These are phyloP conservation scores for Mycosphaerella sp. DNA, from an alignment of 2,329 filamentous ascomycete species.

Conservation along the genomic window DNA sequence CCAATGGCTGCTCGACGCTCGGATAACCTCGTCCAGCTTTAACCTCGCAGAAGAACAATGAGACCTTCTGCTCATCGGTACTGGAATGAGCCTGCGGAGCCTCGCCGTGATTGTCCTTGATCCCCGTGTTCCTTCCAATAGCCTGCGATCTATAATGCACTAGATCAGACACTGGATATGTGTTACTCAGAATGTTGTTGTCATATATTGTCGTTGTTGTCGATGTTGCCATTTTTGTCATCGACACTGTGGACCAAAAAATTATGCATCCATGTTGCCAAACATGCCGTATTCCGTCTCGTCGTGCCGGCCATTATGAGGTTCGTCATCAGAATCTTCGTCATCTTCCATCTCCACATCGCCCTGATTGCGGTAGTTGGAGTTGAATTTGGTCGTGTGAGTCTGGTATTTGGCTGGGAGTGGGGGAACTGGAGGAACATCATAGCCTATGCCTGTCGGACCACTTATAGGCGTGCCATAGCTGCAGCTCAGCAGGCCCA, in stretches of 20 bases:
- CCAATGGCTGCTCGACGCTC: conserved; percentile 28
- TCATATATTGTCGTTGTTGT: neutral
- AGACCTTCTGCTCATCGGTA: conserved; percentile 24
- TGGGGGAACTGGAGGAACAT: conserved; percentile 81
- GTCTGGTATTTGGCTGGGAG: conserved; percentile 73
- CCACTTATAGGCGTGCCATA: conserved; percentile 71
- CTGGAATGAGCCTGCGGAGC: conserved; percentile 22
- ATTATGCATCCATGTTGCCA: conserved; percentile 69
- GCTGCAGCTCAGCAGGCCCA: conserved; percentile 84
- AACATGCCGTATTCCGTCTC: conserved; percentile 96
- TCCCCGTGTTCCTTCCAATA: conserved; percentile 2
- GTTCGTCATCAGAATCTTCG: conserved; percentile 42
- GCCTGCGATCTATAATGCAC: conserved; percentile 18
- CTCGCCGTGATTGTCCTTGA: conserved; percentile 21
- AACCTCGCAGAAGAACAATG: conserved; percentile 30
- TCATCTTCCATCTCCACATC: conserved; percentile 47
- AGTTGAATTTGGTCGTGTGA: conserved; percentile 46
- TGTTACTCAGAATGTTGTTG: conserved; percentile 4
- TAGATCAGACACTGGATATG: conserved; percentile 9
- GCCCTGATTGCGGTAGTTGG: conserved; percentile 26
- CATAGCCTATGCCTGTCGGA: conserved; percentile 56
- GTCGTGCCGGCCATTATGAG: conserved; percentile 51
- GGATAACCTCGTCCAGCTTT: conserved; percentile 26
- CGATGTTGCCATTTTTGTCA: neutral
- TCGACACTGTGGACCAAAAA: neutral